phyloP scores from a whole-genome alignment of 225 moss, liverwort and hornwort species.

The Sphagnum tenellum region DNA sequence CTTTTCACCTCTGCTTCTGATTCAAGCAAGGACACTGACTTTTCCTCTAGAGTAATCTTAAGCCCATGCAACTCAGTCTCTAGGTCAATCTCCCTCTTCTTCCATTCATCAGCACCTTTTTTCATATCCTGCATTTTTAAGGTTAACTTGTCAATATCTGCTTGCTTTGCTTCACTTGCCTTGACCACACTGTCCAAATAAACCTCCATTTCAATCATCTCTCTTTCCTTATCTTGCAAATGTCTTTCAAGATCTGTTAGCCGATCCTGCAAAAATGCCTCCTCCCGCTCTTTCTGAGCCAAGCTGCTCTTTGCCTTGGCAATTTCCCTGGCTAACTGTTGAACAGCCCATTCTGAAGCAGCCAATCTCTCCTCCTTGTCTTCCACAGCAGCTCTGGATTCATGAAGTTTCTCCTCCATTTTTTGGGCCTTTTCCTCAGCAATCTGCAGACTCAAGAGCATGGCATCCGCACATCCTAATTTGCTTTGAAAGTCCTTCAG shows the following conservation, averaged over 20 bases:
- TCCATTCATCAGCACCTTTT: conserved; percentile 47
- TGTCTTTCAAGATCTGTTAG: conserved; percentile 37
- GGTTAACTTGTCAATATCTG: conserved; percentile 33
- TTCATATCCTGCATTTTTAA: conserved; percentile 39
- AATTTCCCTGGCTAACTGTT: conserved; percentile 64
- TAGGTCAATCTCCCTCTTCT: conserved; percentile 36
- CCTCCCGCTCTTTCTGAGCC: conserved; percentile 53
- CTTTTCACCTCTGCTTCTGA: conserved; percentile 37
- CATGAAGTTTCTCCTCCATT: conserved; percentile 37
- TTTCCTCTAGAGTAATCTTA: conserved; percentile 50
- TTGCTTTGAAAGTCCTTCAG: conserved; percentile 32
- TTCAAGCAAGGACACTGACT: conserved; percentile 20
- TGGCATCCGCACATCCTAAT: conserved; percentile 34
- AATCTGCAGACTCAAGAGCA: conserved; percentile 14
- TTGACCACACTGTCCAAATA: conserved; percentile 48
- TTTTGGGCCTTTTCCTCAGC: conserved; percentile 27
- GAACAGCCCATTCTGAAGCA: conserved; percentile 82
- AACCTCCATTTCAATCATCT: conserved; percentile 61
- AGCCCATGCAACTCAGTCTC: conserved; percentile 30
- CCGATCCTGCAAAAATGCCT: conserved; percentile 30
- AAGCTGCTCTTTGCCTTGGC: conserved; percentile 55
- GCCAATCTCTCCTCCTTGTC: conserved; percentile 72
- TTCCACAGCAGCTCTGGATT: conserved; percentile 40
- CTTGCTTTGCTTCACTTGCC: conserved; percentile 26
- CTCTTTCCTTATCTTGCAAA: conserved; percentile 50